Evolutionary conservation across 352 stramenopile genomes (phyloP).

Genomic region (Phytophthora agathidicida): DNA sequence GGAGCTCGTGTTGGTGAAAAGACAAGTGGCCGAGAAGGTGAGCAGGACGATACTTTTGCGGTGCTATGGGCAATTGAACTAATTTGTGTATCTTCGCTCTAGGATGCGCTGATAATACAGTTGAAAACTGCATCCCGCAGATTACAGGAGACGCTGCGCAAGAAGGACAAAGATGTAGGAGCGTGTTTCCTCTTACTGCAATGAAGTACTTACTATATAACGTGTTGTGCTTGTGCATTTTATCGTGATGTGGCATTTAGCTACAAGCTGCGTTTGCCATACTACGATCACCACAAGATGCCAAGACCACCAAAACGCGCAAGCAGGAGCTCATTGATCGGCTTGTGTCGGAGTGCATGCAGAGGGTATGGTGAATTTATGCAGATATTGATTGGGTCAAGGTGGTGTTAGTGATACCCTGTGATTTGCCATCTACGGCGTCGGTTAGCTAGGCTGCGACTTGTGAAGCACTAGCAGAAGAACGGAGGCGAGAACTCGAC

Average conservation of each 20-base stretch:
- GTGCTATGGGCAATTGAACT: not conserved
- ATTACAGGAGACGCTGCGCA: constrained; percentile 60
- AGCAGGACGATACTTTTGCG: not conserved
- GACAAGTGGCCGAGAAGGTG: constrained; percentile 51
- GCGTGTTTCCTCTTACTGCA: not conserved
- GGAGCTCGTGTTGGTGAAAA: constrained; percentile 50
- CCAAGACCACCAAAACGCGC: constrained; percentile 66
- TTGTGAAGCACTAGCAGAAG: constrained; percentile 60
- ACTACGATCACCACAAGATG: constrained; percentile 61
- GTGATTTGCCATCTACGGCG: constrained; percentile 1
- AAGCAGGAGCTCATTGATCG: constrained; percentile 65
- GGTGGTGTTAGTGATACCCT: constrained; percentile 4
- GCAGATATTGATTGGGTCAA: not conserved
- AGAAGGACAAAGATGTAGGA: constrained; percentile 71
- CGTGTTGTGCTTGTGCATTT: not conserved
- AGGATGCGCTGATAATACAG: constrained; percentile 66
- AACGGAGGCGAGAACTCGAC: constrained; percentile 61
- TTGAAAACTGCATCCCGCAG: constrained; percentile 62
- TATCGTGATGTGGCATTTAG: constrained; percentile 26
- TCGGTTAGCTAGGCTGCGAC: constrained; percentile 48
- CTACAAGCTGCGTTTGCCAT: constrained; percentile 65
- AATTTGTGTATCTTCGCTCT: not conserved
- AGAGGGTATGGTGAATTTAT: constrained; percentile 37
- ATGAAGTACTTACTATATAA: not conserved
- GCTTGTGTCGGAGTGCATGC: constrained; percentile 61